Conservation (phyloP, 805 yeast species). For the Naumovozyma baii region DNA sequence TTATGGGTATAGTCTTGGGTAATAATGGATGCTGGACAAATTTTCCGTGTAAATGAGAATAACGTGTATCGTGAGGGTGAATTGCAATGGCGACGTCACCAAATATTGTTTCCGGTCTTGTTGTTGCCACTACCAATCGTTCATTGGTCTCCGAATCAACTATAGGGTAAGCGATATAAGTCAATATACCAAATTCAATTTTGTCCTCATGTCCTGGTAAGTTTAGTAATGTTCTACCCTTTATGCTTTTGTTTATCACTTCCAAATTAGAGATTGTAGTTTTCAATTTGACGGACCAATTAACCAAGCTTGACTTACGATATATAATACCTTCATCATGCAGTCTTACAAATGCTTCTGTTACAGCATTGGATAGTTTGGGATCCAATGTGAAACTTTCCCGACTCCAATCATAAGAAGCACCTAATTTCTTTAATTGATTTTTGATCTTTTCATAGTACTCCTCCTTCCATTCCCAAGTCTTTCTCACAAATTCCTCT, state of each 20-base stretch:
- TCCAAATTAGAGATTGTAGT: conserved; percentile 93
- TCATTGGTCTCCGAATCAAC: conserved; percentile 60
- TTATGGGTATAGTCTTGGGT: conserved; percentile 72
- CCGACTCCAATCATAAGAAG: conserved; percentile 90
- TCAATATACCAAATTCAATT: conserved; percentile 89
- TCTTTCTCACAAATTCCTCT: conserved; percentile 72
- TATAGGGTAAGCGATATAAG: conserved; percentile 83
- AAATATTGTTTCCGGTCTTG: conserved; percentile 95
- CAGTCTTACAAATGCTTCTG: conserved; percentile 78
- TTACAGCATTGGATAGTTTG: conserved; percentile 64
- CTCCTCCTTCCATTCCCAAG: conserved; percentile 96
- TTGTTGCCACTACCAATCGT: conserved; percentile 82
- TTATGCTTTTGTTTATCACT: conserved; percentile 79
- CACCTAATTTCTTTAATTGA: conserved; percentile 81
- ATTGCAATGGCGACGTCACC: conserved; percentile 98
- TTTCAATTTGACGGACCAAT: conserved; percentile 89
- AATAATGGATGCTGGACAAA: conserved; percentile 81
- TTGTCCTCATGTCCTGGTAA: conserved; percentile 86
- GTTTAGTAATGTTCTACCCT: conserved; percentile 64
- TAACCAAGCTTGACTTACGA: conserved; percentile 82
- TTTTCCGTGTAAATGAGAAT: conserved; percentile 88
- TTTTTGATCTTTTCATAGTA: conserved; percentile 74
- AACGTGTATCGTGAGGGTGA: conserved; percentile 87
- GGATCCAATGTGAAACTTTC: conserved; percentile 90
- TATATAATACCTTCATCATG: conserved; percentile 92